phyloP scores from a whole-genome alignment of 257 asterid species.

The Echites panduratus region DNA sequence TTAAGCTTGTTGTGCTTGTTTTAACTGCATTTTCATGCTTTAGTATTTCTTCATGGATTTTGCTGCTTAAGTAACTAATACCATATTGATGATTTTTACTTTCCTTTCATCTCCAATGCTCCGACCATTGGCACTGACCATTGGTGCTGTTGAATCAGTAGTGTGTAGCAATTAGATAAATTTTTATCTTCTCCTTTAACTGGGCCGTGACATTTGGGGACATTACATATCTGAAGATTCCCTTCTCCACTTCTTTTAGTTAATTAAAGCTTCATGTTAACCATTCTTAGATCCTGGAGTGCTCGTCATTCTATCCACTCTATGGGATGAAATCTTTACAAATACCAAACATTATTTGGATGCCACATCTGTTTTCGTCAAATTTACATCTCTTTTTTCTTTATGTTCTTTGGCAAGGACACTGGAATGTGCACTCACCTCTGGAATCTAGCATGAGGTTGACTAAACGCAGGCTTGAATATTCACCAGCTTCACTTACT shows the following conservation, averaged over 20 bases:
- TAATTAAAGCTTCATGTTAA: neutral
- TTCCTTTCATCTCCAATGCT: neutral
- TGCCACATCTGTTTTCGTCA: neutral
- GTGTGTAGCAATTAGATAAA: neutral
- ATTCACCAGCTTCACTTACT: constrained; percentile 1
- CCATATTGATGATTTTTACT: neutral
- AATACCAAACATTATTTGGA: neutral
- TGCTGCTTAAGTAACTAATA: neutral
- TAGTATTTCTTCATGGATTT: neutral
- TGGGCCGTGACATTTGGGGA: neutral
- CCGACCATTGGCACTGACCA: neutral
- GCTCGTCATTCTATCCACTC: neutral
- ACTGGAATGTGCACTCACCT: constrained; percentile 9
- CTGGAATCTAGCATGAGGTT: constrained; percentile 9
- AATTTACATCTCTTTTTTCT: neutral
- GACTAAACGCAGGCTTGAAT: constrained; percentile 3
- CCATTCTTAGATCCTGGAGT: neutral
- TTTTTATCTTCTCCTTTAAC: neutral
- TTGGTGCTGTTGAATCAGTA: neutral
- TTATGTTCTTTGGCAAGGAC: constrained; percentile 8
- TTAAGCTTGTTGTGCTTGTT: neutral
- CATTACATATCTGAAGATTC: neutral
- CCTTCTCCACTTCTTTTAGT: neutral
- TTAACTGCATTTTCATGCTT: neutral
- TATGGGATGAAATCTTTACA: too few species aligned